phyloP scores from a whole-genome alignment of 2,329 filamentous ascomycete species.

The Ascochyta rabiei region DNA sequence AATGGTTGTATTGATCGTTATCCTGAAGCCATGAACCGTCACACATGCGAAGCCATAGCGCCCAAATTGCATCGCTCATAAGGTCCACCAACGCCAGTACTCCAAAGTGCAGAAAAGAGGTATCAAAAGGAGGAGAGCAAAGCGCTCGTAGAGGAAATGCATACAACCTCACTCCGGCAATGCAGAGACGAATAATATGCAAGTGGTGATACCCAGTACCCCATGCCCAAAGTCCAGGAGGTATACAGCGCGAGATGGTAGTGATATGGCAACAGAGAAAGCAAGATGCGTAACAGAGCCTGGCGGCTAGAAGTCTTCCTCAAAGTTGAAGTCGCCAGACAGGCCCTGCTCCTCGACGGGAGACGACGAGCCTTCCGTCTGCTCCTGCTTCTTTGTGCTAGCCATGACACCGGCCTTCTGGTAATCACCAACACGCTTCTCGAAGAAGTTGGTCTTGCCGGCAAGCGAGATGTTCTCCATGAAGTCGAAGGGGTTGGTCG shows the following conservation, averaged over 20 bases:
- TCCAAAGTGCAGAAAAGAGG: constrained; percentile 26
- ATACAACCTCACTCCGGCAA: constrained; percentile 35
- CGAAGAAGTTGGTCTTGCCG: constrained; percentile 99
- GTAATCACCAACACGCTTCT: constrained; percentile 99
- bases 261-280: constrained; percentile 24
- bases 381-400: constrained; percentile 76
- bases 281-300: constrained; percentile 16
- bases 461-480: constrained; percentile 99
- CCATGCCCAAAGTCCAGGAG: constrained; percentile 27
- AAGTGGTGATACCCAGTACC: constrained; percentile 32
- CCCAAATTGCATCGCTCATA: constrained; percentile 19
- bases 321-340: constrained; percentile 84
- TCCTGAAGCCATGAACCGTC: constrained; percentile 22
- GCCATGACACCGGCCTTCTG: constrained; percentile 99
- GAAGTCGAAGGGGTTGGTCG: constrained; percentile 97
- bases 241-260: constrained; percentile 34
- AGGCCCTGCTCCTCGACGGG: constrained; percentile 51
- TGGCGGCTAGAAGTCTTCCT: constrained; percentile 86
- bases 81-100: constrained; percentile 21
- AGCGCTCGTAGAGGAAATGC: constrained; percentile 7
- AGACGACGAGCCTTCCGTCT: constrained; percentile 52
- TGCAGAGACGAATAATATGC: constrained; percentile 39
- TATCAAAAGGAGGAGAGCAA: constrained; percentile 15
- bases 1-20: constrained; percentile 27
- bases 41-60: constrained; percentile 7